Evolutionary conservation across 2,329 filamentous ascomycete species (phyloP).

Genomic region (Aspergillus ibericus): DNA sequence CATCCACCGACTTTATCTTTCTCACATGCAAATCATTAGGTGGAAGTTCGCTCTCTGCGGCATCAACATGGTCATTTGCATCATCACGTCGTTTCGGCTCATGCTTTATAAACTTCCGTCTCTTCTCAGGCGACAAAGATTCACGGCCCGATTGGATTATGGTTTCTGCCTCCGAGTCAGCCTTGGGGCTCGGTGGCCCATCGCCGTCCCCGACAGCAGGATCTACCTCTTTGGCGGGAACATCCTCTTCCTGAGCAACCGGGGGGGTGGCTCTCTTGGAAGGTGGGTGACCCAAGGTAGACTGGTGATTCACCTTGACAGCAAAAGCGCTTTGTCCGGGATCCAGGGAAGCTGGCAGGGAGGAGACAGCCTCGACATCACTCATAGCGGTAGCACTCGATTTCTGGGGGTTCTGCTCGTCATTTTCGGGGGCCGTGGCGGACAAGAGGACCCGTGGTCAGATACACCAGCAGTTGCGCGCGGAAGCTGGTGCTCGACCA

Average conservation of each 20-base stretch:
- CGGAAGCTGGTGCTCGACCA: slow-evolving; percentile 35
- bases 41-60: slow-evolving; percentile 21
- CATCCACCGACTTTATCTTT: slow-evolving; percentile 34
- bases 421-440: slow-evolving; percentile 46
- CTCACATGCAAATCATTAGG: slow-evolving; percentile 25
- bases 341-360: slow-evolving; percentile 40
- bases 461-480: slow-evolving; percentile 36
- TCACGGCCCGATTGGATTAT: slow-evolving; percentile 50
- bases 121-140: slow-evolving; percentile 48
- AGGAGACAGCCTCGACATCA: slow-evolving; percentile 46
- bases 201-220: slow-evolving; percentile 32
- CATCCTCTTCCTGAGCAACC: slow-evolving; percentile 23
- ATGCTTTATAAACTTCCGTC: slow-evolving; percentile 43
- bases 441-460: slow-evolving; percentile 29
- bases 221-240: slow-evolving; percentile 27
- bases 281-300: slow-evolving; percentile 25
- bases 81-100: slow-evolving; percentile 35
- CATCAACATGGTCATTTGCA: slow-evolving; percentile 20
- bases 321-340: slow-evolving; percentile 34
- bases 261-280: slow-evolving; percentile 23
- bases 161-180: slow-evolving; percentile 52
- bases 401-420: slow-evolving; percentile 41
- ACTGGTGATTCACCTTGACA: slow-evolving; percentile 31
- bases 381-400: slow-evolving; percentile 49
- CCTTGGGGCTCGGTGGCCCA: slow-evolving; percentile 40